Evolutionary conservation across 2,329 filamentous ascomycete genomes (phyloP), one percentile per base, ranked within the genome.

Genomic region (Penicillium sp.): DNA sequence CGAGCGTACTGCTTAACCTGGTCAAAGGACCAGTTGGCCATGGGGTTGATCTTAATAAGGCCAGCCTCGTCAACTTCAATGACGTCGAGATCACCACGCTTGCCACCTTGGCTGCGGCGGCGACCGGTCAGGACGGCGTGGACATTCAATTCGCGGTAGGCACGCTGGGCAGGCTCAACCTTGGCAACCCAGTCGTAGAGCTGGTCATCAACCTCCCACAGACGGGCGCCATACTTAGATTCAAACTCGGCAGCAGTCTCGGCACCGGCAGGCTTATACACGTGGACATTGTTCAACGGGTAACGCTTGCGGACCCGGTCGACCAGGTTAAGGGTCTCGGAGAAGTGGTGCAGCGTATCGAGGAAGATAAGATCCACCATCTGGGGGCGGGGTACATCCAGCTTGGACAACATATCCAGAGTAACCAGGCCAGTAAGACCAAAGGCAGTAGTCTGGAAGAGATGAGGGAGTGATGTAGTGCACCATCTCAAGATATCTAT

Each of bases 121-220:
- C 95, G 91, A 52, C 95, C 95, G 46, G 95, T 99, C 63, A 99
- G 82, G 52, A 98, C 90, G 52, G 95, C 95, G 56, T 90, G 89
- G 55, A 98, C 93, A 68, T 90, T 86, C 57, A 98, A 85, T 62
- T 96, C 89, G 19, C 87, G 82, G 77, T 97, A 98, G 7, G 95
- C 91, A 60, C 95, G 87, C 78, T 96, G 88, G 54, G 93, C 91
- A 16, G 95, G 95, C 81, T 99, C 95, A 49, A 99, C 95, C 82
- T 99, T 99, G 79, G 93, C 95, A 61, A 95, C 83, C 83, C 91
- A 98, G 82, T 99, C 95, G 78, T 99, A 99, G 70, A 93, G 84
- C 70, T 97, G 90, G 49, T 92, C 84, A 63, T 95, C 89, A 31
- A 81, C 85, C 73, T 96, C 90, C 87, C 93, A 99, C 48, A 98